Evolutionary conservation across 176 grass and related monocot genomes (phyloP).

Genomic region (Oryza longistaminata): DNA sequence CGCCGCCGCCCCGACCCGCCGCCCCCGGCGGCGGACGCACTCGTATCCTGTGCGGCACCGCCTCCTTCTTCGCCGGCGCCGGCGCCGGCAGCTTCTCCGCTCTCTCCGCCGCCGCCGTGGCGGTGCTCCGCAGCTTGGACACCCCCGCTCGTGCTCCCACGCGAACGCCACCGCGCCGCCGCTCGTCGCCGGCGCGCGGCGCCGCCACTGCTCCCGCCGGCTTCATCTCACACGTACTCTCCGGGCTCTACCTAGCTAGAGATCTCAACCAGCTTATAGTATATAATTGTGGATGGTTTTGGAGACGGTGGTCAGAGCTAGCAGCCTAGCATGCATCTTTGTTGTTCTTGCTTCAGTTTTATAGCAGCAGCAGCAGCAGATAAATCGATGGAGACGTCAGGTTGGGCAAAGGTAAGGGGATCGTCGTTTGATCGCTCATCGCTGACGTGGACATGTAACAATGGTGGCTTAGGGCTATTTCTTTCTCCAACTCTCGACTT

Average conservation of each 20-base stretch:
- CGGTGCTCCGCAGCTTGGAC: conserved; percentile 46
- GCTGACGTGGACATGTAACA: neutral
- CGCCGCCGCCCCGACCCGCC: neutral
- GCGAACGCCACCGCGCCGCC: conserved; percentile 65
- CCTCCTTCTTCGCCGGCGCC: neutral
- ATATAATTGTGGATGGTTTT: too few species aligned
- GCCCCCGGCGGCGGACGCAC: conserved; percentile 65
- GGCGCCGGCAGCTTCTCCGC: neutral
- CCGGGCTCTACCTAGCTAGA: neutral
- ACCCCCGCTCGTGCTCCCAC: conserved; percentile 90
- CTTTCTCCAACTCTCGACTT: too few species aligned
- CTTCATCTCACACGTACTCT: neutral
- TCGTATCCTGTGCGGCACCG: conserved; percentile 14
- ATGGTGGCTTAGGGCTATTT: neutral
- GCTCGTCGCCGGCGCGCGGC: neutral
- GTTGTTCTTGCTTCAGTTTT: neutral
- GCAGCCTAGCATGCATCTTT: neutral
- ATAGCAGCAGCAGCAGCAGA: neutral
- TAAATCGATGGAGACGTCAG: neutral
- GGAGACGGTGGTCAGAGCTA: too few species aligned
- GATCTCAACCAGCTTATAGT: neutral
- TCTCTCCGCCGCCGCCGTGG: neutral
- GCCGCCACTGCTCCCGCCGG: neutral
- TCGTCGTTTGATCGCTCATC: neutral
- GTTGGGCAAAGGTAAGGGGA: neutral